Percentiles rank a stretch among this genome's conserved stretches.
phyloP scores from a whole-genome alignment of 106 monocot species.

The Dendrobium huoshanense region DNA sequence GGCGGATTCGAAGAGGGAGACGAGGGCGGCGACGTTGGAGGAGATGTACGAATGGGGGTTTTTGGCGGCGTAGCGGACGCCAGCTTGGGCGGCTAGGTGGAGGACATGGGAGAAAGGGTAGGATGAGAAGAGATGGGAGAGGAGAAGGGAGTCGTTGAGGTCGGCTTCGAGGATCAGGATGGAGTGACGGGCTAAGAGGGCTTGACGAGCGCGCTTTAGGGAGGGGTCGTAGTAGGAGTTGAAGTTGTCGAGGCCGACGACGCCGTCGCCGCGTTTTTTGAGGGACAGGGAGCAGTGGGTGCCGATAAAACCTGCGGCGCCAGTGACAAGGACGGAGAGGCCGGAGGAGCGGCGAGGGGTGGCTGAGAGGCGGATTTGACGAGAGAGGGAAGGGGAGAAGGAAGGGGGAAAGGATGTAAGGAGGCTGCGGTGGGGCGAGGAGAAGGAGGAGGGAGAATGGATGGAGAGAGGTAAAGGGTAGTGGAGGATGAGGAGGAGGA shows the following conservation, averaged over 20 bases:
- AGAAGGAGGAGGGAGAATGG: not conserved
- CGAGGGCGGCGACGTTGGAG: constrained; percentile 18
- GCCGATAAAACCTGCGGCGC: constrained; percentile 35
- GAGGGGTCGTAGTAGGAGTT: constrained; percentile 42
- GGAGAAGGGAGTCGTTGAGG: constrained; percentile 25
- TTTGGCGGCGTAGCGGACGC: constrained; percentile 20
- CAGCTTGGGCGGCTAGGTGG: constrained; percentile 21
- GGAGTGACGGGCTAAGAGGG: constrained; percentile 18
- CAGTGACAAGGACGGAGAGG: constrained; percentile 34
- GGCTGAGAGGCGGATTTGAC: constrained; percentile 27
- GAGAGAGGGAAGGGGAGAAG: constrained; percentile 8
- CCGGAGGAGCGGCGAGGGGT: constrained; percentile 7
- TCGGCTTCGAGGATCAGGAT: constrained; percentile 27
- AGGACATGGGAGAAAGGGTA: constrained; percentile 21
- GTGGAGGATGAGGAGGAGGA: not conserved
- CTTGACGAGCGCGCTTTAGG: constrained; percentile 27
- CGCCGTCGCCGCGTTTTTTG: constrained; percentile 25
- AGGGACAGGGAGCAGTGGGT: constrained; percentile 28
- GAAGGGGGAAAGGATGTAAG: not conserved
- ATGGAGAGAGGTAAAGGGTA: not conserved
- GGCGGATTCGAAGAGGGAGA: constrained; percentile 12
- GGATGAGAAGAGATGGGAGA: constrained; percentile 30
- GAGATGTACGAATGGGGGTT: constrained; percentile 18
- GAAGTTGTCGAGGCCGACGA: constrained; percentile 38
- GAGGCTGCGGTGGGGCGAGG: constrained; percentile 9